Conservation (phyloP, 2,329 filamentous ascomycete species). For the Hypoxylon sp. region DNA sequence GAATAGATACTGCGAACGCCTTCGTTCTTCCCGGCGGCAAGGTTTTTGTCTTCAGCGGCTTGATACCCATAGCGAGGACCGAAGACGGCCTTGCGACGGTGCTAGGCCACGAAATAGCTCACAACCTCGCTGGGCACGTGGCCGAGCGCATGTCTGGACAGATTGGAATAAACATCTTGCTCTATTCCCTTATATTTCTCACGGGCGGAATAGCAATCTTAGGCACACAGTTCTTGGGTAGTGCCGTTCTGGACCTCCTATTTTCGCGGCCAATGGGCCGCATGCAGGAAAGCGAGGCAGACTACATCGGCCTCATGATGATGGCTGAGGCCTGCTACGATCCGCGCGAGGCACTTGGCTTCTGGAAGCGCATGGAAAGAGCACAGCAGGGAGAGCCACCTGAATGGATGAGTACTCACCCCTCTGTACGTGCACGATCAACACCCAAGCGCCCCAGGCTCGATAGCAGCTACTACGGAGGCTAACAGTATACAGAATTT, state of each 20-base stretch:
- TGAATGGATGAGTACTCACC: constrained; percentile 82
- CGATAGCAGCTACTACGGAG: neutral
- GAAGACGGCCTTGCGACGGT: constrained; percentile 81
- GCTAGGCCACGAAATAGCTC: constrained; percentile 83
- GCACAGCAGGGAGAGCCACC: constrained; percentile 65
- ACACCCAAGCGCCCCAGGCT: neutral
- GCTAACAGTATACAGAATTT: constrained; percentile 60
- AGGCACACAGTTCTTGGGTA: constrained; percentile 56
- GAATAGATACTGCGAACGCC: constrained; percentile 71
- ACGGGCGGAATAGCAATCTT: constrained; percentile 60
- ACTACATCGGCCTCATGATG: constrained; percentile 85
- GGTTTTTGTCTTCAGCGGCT: constrained; percentile 82
- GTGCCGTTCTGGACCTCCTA: constrained; percentile 70
- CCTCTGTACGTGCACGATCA: constrained; percentile 66
- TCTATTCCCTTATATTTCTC: constrained; percentile 64
- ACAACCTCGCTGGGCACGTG: constrained; percentile 77
- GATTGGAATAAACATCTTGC: constrained; percentile 65
- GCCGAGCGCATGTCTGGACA: constrained; percentile 71
- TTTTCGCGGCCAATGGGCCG: constrained; percentile 76
- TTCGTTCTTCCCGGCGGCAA: constrained; percentile 84
- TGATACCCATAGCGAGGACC: constrained; percentile 73
- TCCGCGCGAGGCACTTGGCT: constrained; percentile 72
- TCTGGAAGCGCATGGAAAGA: constrained; percentile 76
- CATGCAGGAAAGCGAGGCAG: constrained; percentile 80
- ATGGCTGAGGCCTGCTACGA: constrained; percentile 85